phyloP scores from a whole-genome alignment of 441 rosid species.

The Adansonia madagascariensis region DNA sequence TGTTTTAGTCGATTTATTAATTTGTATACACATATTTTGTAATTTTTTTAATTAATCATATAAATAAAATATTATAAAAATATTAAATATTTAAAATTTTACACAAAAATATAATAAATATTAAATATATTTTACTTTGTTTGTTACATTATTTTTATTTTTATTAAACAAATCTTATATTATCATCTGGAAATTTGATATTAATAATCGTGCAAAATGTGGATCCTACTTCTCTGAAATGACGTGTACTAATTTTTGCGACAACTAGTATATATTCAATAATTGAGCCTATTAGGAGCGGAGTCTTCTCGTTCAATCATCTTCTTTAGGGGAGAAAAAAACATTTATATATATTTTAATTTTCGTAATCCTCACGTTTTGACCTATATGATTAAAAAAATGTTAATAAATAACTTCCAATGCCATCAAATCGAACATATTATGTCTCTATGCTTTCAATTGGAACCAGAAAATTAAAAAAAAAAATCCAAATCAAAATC shows the following conservation, averaged over 20 bases:
- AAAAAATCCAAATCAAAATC: no score
- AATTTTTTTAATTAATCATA: no score
- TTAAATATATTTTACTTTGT: no score
- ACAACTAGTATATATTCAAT: background rate
- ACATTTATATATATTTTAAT: no score
- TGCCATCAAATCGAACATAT: background rate
- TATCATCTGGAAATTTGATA: background rate
- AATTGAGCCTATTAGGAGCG: background rate
- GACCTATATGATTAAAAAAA: background rate
- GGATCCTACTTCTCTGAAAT: background rate
- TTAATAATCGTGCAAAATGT: background rate
- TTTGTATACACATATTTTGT: no score
- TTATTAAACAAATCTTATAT: background rate
- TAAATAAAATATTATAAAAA: no score
- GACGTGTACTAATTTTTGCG: background rate
- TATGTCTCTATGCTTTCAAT: background rate
- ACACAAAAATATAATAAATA: no score
- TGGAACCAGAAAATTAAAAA: background rate
- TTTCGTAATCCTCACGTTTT: background rate
- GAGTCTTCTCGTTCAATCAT: background rate
- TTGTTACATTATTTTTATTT: background rate
- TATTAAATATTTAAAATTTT: no score
- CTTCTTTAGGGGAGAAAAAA: background rate
- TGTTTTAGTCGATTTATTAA: no score
- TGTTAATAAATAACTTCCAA: background rate